A percentile compares a stretch with the other conserved stretches of the same genome.
phyloP scores from a whole-genome alignment of 2,329 filamentous ascomycete genomes.

The Phyllosticta paracitricarpa region DNA sequence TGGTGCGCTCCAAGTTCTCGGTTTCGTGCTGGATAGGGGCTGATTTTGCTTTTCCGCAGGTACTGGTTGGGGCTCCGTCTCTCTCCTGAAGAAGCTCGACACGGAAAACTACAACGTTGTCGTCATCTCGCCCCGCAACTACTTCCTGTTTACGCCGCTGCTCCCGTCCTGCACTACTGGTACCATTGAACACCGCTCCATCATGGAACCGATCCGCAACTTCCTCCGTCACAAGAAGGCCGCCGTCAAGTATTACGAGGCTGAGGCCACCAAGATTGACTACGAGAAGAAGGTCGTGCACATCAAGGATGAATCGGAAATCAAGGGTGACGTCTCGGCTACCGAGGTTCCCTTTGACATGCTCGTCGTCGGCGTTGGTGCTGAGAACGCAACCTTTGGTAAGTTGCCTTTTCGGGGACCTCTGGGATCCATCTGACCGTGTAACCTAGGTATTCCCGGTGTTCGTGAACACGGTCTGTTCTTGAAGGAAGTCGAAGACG shows the following conservation, averaged over 20 bases:
- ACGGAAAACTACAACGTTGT: slow-evolving; percentile 99
- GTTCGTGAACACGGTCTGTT: slow-evolving; percentile 94
- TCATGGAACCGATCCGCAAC: slow-evolving; percentile 97
- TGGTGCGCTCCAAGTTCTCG: slow-evolving; percentile 46
- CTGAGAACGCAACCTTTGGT: slow-evolving; percentile 97
- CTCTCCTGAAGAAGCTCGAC: slow-evolving; percentile 95
- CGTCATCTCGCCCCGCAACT: slow-evolving; percentile 96
- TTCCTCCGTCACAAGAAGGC: slow-evolving; percentile 93
- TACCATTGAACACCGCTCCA: slow-evolving; percentile 95
- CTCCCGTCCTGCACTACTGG: slow-evolving; percentile 96
- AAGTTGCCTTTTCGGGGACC: slow-evolving; percentile 16
- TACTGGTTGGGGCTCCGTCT: slow-evolving; percentile 93
- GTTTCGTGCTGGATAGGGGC: slow-evolving; percentile 11
- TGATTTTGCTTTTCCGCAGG: slow-evolving; percentile 43
- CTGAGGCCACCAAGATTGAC: slow-evolving; percentile 92
- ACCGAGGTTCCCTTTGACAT: slow-evolving; percentile 96
- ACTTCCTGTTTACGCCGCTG: slow-evolving; percentile 98
- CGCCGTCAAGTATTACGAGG: slow-evolving; percentile 93
- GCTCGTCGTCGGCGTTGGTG: slow-evolving; percentile 93
- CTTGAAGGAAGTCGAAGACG: slow-evolving; percentile 95
- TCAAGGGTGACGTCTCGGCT: slow-evolving; percentile 71
- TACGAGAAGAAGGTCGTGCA: slow-evolving; percentile 79
- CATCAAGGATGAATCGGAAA: slow-evolving; percentile 85
- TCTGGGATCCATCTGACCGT: background rate
- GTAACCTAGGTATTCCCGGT: slow-evolving; percentile 62